These are phyloP conservation scores for Letharia lupina DNA, from an alignment of 495 filamentous ascomycete species.

Conservation along the genomic window DNA sequence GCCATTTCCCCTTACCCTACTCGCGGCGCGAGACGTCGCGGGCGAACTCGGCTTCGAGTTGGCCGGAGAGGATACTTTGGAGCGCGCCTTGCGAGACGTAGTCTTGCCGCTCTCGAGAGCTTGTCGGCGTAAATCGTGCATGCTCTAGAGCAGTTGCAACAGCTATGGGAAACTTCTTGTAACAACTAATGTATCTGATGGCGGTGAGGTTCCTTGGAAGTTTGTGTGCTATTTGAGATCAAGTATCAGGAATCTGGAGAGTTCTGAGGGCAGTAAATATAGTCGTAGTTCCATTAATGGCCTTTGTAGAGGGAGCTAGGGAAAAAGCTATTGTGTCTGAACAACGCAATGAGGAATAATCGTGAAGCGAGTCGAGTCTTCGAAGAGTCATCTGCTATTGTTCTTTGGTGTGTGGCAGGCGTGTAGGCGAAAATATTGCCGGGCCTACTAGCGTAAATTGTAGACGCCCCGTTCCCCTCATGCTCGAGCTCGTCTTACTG, in stretches of 20 bases:
- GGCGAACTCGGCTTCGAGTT: slow-evolving; percentile 57
- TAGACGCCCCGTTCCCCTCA: background rate
- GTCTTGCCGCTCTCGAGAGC: slow-evolving; percentile 87
- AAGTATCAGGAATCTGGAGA: slow-evolving; percentile 19
- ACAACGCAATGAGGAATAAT: slow-evolving; percentile 2
- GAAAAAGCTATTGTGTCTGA: background rate
- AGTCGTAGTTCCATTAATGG: slow-evolving; percentile 26
- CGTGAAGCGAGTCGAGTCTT: background rate
- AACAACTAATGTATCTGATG: background rate
- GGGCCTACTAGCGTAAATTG: background rate
- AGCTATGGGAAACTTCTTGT: background rate
- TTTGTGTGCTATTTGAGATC: slow-evolving; percentile 18
- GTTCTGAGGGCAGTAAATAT: slow-evolving; percentile 23
- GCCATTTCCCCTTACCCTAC: slow-evolving; percentile 31
- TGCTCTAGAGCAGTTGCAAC: slow-evolving; percentile 29
- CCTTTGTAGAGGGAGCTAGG: background rate
- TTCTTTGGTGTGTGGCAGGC: background rate
- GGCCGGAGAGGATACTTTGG: slow-evolving; percentile 55
- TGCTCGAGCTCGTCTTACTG: too few species aligned
- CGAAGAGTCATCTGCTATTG: background rate
- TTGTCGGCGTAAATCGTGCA: slow-evolving; percentile 75
- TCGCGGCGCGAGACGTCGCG: slow-evolving; percentile 37
- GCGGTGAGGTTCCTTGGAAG: background rate
- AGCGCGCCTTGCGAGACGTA: slow-evolving; percentile 79
- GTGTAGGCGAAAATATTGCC: background rate